Evolutionary conservation across 495 filamentous ascomycete genomes (phyloP), one percentile per base, ranked within the genome.

Genomic region (Sordaria brevicollis): DNA sequence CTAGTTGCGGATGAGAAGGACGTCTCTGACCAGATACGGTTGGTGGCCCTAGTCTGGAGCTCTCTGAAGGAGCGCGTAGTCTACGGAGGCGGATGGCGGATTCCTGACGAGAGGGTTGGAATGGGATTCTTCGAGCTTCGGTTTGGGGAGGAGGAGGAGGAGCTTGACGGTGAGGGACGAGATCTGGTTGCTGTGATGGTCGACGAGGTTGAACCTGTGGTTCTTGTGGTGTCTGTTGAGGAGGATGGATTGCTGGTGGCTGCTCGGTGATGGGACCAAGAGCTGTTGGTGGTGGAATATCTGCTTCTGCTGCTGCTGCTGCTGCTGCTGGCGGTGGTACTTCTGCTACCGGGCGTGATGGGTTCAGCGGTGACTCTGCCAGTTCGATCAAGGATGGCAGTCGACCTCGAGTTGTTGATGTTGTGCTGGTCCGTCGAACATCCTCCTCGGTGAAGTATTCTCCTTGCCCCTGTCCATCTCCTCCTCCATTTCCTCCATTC

Each of bases 11-110:
- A 1, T 15, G 5, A 13, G 43, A 54, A 25, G 39, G 39, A n/a
- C 39, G 39, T 43, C 39, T 43, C 39, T 43, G 39, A 21, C 39
- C n/a, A 3, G 39, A 10, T 17, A 21, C 21, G 39, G 21, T 8
- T 21, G 39, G 2, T 10, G 35, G 39, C 9, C 41, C 41, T 25
- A 70, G 49, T 17, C 68, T 68, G 5, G 70, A 67, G 19, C 66
- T 35, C 5, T 35, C 31, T 3, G 67, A 34, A 5, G 67, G 38
- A 5, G 38, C 57, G 25, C 72, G 54, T 10, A 74, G 67, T 19
- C 72, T 66, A 11, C 72, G 72, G 21, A 74, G 67, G 13, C 68
- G 72, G 54, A 74, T 74, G 25, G 70, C 72, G 13, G 72, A 74
- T 36, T 67, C 38, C 5, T 65, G 25, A 5, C 72, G 72, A 25